Evolutionary conservation across 1,284 basidiomycete species (phyloP), one percentile per base, ranked within the genome.

Genomic region (Polyporus tsugae): DNA sequence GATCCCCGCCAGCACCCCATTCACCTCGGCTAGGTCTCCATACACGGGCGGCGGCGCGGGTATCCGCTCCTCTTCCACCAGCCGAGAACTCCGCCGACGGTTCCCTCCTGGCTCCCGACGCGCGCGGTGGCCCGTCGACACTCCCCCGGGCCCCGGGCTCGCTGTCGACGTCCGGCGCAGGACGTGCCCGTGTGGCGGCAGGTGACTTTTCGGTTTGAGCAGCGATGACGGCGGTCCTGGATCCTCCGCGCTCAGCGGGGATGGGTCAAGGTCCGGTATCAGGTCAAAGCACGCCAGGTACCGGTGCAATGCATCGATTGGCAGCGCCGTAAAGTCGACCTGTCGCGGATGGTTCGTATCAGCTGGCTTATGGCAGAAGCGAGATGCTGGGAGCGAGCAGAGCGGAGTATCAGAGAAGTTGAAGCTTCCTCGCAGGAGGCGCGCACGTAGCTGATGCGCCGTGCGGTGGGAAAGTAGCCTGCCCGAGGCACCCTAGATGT

Each of bases 281-380:
- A 94, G 84, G 75, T 92, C 89, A 74, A 86, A 90, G 65, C 90
- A 87, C 17, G 84, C 83, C 66, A 94, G 85, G 78, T 94, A 94
- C 66, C 87, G 86, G 76, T 92, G 86, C 35, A 94, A 80, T 17
- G 86, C 85, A 39, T 84, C 78, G 29, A 81, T 81, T 25, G 91
- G 86, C 79, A 94, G 82, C 71, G 86, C 86, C 57, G 83, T 81
- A 76, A 94, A 93, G 77, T 94, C 90, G 72, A 94, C 85, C 92
- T 94, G 78, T 73, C 29, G 17, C 22, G 42, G 57, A 70, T 64
- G 35, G 68, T 64, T 67, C 64, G 62, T 70, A 66, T 68, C 72
- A 71, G 55, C 42, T 15, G 53, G 41, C 46, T 69, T 38, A 38
- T 58, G 71, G 63, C 67, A 73, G 57, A 64, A 29, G 41, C 33